phyloP scores from a whole-genome alignment of 1,284 basidiomycete species.

The Gymnopus androsaceus region DNA sequence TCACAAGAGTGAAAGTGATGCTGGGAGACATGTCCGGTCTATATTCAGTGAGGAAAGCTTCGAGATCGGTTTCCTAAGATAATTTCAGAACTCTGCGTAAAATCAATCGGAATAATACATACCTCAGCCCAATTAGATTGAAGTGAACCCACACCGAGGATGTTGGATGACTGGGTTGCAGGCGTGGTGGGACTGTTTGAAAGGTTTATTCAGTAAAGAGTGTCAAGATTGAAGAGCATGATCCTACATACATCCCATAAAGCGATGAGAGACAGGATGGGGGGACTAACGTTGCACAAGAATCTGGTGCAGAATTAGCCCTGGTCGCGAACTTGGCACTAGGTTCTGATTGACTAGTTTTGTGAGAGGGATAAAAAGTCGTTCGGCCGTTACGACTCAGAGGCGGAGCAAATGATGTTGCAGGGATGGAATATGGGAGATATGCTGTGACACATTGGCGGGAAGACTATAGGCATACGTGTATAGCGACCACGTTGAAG shows the following conservation, averaged over 20 bases:
- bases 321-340: background rate
- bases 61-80: conserved; percentile 1
- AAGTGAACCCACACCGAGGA: conserved; percentile 27
- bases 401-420: conserved; percentile 5
- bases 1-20: background rate
- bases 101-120: background rate
- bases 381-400: conserved; percentile 4
- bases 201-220: too few relatives aligned
- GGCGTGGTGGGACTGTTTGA: conserved; percentile 21
- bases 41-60: conserved; percentile 1
- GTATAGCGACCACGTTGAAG: conserved; percentile 11
- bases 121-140: conserved; percentile 25
- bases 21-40: background rate
- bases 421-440: conserved; percentile 5
- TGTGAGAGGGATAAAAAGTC: background rate
- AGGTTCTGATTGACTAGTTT: background rate
- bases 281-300: conserved; percentile 7
- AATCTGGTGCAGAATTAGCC: background rate
- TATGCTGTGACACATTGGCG: background rate
- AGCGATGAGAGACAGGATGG: conserved; percentile 10
- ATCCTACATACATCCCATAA: too few relatives aligned
- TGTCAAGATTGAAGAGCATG: too few relatives aligned
- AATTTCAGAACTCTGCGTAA: background rate
- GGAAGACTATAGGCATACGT: conserved; percentile 14
- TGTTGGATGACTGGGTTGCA: conserved; percentile 20